Evolutionary conservation across 768 basidiomycete species (phyloP), one percentile per base, ranked within the genome.

Genomic region (Leccinum truebloodii): DNA sequence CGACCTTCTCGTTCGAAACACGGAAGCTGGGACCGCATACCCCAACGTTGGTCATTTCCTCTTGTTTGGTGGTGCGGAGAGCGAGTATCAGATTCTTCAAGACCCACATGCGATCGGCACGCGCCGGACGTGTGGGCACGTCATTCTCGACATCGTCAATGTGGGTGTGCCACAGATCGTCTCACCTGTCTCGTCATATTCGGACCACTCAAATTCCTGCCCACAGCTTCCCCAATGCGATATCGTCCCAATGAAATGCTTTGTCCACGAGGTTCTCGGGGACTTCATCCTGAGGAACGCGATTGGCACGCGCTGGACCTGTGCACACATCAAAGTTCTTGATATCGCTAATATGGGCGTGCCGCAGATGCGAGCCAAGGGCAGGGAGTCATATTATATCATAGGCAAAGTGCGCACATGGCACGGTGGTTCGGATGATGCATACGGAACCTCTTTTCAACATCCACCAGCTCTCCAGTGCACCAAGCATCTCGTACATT

Each of bases 11-110:
- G 84, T 93, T 46, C 85, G 85, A 59, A 90, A 89, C 60, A 94
- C 94, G 0, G 77, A 82, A n/a, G 71, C 76, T 0, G 81, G 78
- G 49, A 75, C 82, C 9, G 74, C 84, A 0, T 92, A 86, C 65
- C 94, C 95, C 6, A 97, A 95, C 66, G 69, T 96, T 20, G 90
- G 90, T 0, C 95, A 97, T 74, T 91, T 92, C 76, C 77, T 98
- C 12, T 81, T 97, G 22, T 92, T 95, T 67, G 90, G 91, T 22
- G 78, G 81, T 3, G 72, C 80, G 2, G 79, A 79, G n/a, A 76
- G 77, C 8, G 84, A 87, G 30, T 79, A 87, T 58, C 83, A 84
- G 58, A 87, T 93, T 32, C 86, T 93, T 32, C 86, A 91, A 66
- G 90, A 92, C 69, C 91, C 91, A 2, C 85, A 86, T 67, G 90